Percentiles rank a stretch among this genome's conserved stretches.
phyloP scores from a whole-genome alignment of 1,284 basidiomycete genomes.

The Irpex sp. region DNA sequence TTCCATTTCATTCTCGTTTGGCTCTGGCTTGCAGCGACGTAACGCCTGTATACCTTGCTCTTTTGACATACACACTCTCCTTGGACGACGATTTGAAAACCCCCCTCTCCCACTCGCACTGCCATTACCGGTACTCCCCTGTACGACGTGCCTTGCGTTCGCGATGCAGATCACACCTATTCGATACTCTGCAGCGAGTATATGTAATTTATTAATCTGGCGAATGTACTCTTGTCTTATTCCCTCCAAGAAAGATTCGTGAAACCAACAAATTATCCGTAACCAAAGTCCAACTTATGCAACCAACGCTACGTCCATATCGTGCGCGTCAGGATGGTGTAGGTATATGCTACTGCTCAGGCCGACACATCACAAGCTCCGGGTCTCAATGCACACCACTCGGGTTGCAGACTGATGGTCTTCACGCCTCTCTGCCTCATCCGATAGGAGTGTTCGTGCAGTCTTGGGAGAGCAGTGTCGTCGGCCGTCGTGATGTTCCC shows the following conservation, averaged over 20 bases:
- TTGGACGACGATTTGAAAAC: slow-evolving; percentile 6
- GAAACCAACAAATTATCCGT: not conserved
- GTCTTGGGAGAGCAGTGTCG: slow-evolving; percentile 62
- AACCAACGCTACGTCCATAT: not conserved
- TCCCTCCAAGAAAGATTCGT: not conserved
- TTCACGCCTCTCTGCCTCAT: slow-evolving; percentile 65
- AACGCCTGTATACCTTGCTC: slow-evolving; percentile 12
- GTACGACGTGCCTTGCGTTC: not conserved
- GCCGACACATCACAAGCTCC: slow-evolving; percentile 50
- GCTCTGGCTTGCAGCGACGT: slow-evolving; percentile 14
- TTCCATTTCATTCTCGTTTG: not conserved
- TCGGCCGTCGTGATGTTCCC: slow-evolving; percentile 57
- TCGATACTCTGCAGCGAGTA: slow-evolving; percentile 7
- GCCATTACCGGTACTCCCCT: not conserved
- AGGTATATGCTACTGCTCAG: slow-evolving; percentile 22
- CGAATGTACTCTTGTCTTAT: slow-evolving; percentile 11
- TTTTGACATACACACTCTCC: slow-evolving; percentile 5
- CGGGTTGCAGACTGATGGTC: slow-evolving; percentile 72
- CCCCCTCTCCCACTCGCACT: not conserved
- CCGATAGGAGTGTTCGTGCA: slow-evolving; percentile 74
- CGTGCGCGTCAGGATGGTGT: too few species aligned
- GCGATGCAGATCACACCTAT: slow-evolving; percentile 5
- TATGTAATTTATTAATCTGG: slow-evolving; percentile 15
- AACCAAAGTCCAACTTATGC: not conserved
- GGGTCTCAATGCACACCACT: slow-evolving; percentile 80